Evolutionary conservation across 192 early-diverging fungal species (phyloP).

Genomic region (Geranomyces michiganensis): DNA sequence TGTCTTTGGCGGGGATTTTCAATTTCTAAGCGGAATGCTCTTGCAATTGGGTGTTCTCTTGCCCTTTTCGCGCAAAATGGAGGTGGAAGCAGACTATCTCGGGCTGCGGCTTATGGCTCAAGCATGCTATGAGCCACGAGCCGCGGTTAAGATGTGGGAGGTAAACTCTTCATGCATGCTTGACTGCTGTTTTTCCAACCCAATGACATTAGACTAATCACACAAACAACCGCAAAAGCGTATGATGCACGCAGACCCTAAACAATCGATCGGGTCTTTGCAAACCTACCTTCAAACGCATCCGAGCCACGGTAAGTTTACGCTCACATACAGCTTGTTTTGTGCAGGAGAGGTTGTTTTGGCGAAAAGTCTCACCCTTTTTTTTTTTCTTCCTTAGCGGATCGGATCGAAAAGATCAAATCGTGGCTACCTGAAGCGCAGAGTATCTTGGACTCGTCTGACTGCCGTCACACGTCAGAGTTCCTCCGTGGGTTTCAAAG

Average conservation of each 20-base stretch:
- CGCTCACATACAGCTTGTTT: too few relatives aligned
- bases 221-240: too few relatives aligned
- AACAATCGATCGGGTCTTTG: too few relatives aligned
- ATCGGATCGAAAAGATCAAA: conserved; percentile 60
- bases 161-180: too few relatives aligned
- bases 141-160: conserved; percentile 81
- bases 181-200: too few relatives aligned
- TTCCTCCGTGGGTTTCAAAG: too few relatives aligned
- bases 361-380: neutral
- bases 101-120: conserved; percentile 86
- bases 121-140: conserved; percentile 88
- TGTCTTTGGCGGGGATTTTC: conserved; percentile 66
- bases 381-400: conserved; percentile 3
- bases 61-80: conserved; percentile 86
- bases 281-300: conserved; percentile 81
- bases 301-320: conserved; percentile 68
- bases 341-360: too few relatives aligned
- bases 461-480: conserved; percentile 42
- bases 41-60: conserved; percentile 74
- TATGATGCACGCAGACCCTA: conserved; percentile 63
- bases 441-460: conserved; percentile 49
- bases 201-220: too few relatives aligned
- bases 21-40: conserved; percentile 61
- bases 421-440: conserved; percentile 69
- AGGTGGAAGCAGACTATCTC: conserved; percentile 92